Evolutionary conservation across 306 rosid genomes (phyloP).

Genomic region (Gleditsia sinensis): DNA sequence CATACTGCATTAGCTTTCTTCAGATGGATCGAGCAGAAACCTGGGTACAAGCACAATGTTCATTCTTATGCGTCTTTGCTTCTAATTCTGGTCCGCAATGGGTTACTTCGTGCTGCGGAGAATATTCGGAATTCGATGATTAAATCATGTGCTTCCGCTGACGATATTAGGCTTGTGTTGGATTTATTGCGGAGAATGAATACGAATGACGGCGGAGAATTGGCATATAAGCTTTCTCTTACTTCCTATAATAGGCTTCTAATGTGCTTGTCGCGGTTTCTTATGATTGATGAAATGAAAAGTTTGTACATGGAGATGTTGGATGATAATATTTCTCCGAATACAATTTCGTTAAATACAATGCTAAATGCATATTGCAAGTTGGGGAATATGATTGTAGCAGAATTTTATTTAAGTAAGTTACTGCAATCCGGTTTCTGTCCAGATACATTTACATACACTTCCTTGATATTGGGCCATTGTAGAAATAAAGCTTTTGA

Average conservation of each 20-base stretch:
- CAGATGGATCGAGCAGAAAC: slow-evolving; percentile 56
- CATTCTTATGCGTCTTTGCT: slow-evolving; percentile 55
- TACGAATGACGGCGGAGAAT: slow-evolving; percentile 5
- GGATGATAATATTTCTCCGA: slow-evolving; percentile 49
- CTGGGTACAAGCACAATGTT: slow-evolving; percentile 54
- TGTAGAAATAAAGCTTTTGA: slow-evolving; percentile 60
- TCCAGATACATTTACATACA: slow-evolving; percentile 62
- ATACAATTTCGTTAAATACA: slow-evolving; percentile 59
- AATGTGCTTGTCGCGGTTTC: slow-evolving; percentile 55
- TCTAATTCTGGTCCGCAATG: slow-evolving; percentile 55
- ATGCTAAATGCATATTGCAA: slow-evolving; percentile 75
- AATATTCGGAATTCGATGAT: slow-evolving; percentile 69
- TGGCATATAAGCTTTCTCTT: slow-evolving; percentile 54
- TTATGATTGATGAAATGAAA: slow-evolving; percentile 56
- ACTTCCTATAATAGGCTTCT: slow-evolving; percentile 67
- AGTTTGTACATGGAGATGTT: slow-evolving; percentile 60
- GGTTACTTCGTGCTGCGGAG: slow-evolving; percentile 56
- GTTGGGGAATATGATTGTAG: slow-evolving; percentile 64
- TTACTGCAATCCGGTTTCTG: slow-evolving; percentile 56
- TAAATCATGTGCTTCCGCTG: slow-evolving; percentile 41
- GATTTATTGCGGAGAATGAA: slow-evolving; percentile 52
- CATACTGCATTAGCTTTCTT: slow-evolving; percentile 67
- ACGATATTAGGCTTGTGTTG: slow-evolving; percentile 54
- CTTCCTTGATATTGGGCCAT: slow-evolving; percentile 81
- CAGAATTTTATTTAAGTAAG: slow-evolving; percentile 45